phyloP scores from a whole-genome alignment of 2,329 filamentous ascomycete species.

The Aureobasidium subglaciale region DNA sequence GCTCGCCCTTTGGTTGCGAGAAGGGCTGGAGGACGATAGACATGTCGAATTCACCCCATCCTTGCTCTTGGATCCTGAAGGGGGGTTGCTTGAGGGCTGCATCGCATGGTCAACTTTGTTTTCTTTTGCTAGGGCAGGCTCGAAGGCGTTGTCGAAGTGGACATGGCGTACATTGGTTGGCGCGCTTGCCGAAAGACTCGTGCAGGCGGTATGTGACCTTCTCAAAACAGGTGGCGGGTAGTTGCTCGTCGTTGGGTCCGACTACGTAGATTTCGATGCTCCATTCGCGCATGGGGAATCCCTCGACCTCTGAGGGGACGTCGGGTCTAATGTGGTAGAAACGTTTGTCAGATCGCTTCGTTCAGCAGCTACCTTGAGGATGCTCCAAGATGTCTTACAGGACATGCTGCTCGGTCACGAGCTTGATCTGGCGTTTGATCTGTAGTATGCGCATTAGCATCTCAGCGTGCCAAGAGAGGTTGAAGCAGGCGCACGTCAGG shows the following conservation, averaged over 20 bases:
- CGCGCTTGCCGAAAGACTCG: conserved; percentile 78
- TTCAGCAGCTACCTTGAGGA: neutral
- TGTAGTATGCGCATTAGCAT: conserved; percentile 30
- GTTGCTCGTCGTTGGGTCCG: conserved; percentile 78
- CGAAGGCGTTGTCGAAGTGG: neutral
- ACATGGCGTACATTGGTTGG: conserved; percentile 65
- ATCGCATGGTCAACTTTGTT: neutral
- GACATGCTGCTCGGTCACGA: conserved; percentile 84
- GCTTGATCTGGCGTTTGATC: conserved; percentile 81
- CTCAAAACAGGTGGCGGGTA: conserved; percentile 77
- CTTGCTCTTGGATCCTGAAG: conserved; percentile 85
- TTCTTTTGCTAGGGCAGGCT: neutral
- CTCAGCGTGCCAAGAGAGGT: neutral
- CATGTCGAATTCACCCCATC: conserved; percentile 99
- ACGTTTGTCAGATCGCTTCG: neutral
- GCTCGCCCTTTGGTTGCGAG: conserved; percentile 68
- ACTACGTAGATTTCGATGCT: conserved; percentile 77
- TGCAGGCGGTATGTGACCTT: conserved; percentile 91
- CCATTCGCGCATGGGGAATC: conserved; percentile 91
- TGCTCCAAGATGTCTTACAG: conserved; percentile 55
- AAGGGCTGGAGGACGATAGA: conserved; percentile 72
- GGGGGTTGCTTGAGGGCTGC: conserved; percentile 75
- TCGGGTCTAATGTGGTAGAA: conserved; percentile 32
- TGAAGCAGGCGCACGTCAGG: conserved; percentile 29
- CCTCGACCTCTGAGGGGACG: conserved; percentile 73